phyloP scores from a whole-genome alignment of 768 basidiomycete species.

The Auricularia sp. region DNA sequence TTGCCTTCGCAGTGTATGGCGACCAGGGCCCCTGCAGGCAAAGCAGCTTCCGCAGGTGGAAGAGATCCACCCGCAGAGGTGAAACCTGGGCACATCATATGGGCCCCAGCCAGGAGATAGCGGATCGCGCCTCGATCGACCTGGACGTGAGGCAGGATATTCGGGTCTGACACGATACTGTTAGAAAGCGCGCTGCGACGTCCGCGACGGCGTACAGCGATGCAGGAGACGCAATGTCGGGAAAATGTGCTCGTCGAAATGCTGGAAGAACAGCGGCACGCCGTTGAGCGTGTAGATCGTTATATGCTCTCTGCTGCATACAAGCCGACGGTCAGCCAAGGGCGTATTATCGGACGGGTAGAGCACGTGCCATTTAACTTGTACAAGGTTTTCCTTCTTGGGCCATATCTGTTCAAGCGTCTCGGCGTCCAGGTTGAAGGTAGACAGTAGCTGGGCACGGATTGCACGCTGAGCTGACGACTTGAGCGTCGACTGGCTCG shows the following conservation, averaged over 20 bases:
- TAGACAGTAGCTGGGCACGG: constrained; percentile 65
- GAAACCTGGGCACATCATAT: constrained; percentile 96
- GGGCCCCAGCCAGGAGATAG: constrained; percentile 85
- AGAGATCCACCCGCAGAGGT: constrained; percentile 87
- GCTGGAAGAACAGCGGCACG: constrained; percentile 89
- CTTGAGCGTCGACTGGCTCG: constrained; percentile 85
- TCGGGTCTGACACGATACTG: constrained; percentile 56
- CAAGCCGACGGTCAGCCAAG: constrained; percentile 15
- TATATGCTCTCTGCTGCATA: constrained; percentile 80
- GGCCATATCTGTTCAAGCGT: constrained; percentile 91
- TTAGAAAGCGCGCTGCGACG: constrained; percentile 1
- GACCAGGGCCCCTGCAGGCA: constrained; percentile 69
- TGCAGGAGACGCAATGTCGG: constrained; percentile 86
- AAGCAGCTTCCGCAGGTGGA: constrained; percentile 56
- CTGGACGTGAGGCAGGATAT: constrained; percentile 75
- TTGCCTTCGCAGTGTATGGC: constrained; percentile 95
- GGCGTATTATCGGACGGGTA: constrained; percentile 1
- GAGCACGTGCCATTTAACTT: constrained; percentile 77
- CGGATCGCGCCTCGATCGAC: constrained; percentile 97
- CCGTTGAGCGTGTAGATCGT: constrained; percentile 84
- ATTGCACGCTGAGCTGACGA: constrained; percentile 88
- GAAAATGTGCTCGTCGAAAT: constrained; percentile 86
- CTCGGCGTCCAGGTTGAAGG: constrained; percentile 73
- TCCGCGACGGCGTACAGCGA: constrained; percentile 55
- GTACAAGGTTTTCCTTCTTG: constrained; percentile 90